Conservation (phyloP, 1,284 basidiomycete genomes). For the Phellinidium pouzarii region DNA sequence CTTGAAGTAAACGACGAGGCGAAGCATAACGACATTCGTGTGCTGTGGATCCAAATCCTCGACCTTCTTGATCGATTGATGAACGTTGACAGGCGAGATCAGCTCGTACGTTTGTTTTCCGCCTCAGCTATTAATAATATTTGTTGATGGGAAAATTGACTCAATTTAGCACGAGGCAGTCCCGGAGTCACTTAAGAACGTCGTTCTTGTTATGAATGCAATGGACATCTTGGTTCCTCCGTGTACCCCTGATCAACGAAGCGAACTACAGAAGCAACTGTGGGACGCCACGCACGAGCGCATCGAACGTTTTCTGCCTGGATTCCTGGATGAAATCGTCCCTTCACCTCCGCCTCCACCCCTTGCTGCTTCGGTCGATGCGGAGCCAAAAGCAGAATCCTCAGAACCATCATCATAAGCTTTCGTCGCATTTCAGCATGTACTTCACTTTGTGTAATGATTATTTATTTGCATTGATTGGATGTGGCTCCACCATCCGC, state of each 20-base stretch:
- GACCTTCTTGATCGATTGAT: conserved; percentile 89
- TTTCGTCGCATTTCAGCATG: neutral
- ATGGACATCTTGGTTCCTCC: conserved; percentile 77
- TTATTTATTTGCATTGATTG: conserved; percentile 2
- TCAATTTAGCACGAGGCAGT: conserved; percentile 78
- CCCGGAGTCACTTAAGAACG: conserved; percentile 95
- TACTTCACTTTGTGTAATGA: neutral
- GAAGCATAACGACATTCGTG: conserved; percentile 61
- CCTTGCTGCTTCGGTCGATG: conserved; percentile 2
- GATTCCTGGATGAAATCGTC: conserved; percentile 74
- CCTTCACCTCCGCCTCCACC: conserved; percentile 27
- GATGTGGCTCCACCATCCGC: neutral
- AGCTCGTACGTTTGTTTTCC: conserved; percentile 56
- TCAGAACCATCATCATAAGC: conserved; percentile 5
- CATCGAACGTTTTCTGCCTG: conserved; percentile 84
- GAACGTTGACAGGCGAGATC: conserved; percentile 78
- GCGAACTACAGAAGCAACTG: conserved; percentile 64
- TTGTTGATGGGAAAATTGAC: neutral
- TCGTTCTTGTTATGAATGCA: conserved; percentile 93
- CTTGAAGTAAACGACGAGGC: conserved; percentile 74
- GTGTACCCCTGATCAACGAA: conserved; percentile 41
- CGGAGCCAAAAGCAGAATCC: conserved; percentile 7
- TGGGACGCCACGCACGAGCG: conserved; percentile 83
- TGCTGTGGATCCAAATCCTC: conserved; percentile 88
- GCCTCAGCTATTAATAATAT: conserved; percentile 19